These are phyloP conservation scores for Bretschneidera sinensis DNA, from an alignment of 345 rosid species.

Conservation along the genomic window DNA sequence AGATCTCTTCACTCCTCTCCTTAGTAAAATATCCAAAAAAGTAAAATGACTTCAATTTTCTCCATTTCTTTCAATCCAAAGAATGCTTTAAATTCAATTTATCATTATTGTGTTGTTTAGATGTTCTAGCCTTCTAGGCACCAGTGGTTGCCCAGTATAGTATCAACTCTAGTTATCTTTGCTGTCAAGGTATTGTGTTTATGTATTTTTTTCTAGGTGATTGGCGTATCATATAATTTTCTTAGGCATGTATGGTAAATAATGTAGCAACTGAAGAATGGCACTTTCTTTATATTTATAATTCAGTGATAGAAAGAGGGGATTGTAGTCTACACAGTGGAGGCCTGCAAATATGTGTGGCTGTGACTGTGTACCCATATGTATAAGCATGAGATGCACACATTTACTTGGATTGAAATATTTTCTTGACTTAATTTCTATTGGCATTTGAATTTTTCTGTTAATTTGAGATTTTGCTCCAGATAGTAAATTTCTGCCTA, in stretches of 20 bases:
- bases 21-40: not conserved
- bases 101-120: too few relatives aligned
- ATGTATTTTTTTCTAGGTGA: not conserved
- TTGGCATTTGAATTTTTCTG: too few relatives aligned
- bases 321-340: not conserved
- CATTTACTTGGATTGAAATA: not conserved
- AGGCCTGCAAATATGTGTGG: not conserved
- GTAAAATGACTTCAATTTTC: not conserved
- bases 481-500: too few relatives aligned
- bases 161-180: not conserved
- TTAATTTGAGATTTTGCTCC: too few relatives aligned
- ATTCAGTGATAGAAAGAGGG: not conserved
- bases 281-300: too few relatives aligned
- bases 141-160: too few relatives aligned
- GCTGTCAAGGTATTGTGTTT: not conserved
- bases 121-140: not conserved
- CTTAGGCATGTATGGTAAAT: too few relatives aligned
- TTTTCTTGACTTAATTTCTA: too few relatives aligned
- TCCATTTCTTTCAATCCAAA: not conserved
- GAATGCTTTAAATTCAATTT: too few relatives aligned
- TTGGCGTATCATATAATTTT: not conserved
- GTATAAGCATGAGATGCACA: not conserved
- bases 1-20: not conserved
- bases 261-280: not conserved
- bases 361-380: too few relatives aligned